phyloP scores from a whole-genome alignment of 2,329 filamentous ascomycete species.

The Lecanosticta acicola region DNA sequence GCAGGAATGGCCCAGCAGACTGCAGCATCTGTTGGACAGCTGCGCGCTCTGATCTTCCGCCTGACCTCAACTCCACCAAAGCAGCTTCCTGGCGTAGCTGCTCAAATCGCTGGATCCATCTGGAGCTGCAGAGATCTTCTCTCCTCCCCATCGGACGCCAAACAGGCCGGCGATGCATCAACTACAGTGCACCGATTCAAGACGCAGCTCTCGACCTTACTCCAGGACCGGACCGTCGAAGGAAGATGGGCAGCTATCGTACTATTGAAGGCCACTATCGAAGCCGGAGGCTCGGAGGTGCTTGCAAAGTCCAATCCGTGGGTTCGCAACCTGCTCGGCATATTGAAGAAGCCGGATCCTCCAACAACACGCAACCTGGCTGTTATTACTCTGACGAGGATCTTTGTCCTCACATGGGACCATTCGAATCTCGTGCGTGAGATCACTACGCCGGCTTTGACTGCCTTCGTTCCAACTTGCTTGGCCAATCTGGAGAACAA shows the following conservation, averaged over 20 bases:
- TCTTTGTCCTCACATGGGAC: slow-evolving; percentile 75
- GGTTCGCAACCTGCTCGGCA: slow-evolving; percentile 67
- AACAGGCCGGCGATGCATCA: slow-evolving; percentile 57
- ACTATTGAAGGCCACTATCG: slow-evolving; percentile 72
- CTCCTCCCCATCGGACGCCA: slow-evolving; percentile 53
- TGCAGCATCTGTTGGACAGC: slow-evolving; percentile 35
- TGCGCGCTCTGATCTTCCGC: slow-evolving; percentile 61
- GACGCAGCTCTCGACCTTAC: slow-evolving; percentile 67
- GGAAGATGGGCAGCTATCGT: slow-evolving; percentile 73
- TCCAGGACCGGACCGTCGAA: slow-evolving; percentile 69
- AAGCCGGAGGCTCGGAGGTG: slow-evolving; percentile 78
- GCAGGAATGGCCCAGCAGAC: slow-evolving; percentile 14
- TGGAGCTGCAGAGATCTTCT: slow-evolving; percentile 54
- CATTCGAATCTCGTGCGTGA: slow-evolving; percentile 80
- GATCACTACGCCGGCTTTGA: slow-evolving; percentile 76
- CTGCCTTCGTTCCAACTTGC: slow-evolving; percentile 67
- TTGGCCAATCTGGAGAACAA: slow-evolving; percentile 54
- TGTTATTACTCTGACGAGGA: slow-evolving; percentile 71
- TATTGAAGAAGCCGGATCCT: slow-evolving; percentile 77
- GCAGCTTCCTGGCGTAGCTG: slow-evolving; percentile 68
- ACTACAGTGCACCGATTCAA: slow-evolving; percentile 77
- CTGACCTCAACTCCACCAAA: slow-evolving; percentile 66
- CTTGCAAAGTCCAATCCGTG: slow-evolving; percentile 68
- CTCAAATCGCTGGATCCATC: slow-evolving; percentile 57
- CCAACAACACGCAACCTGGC: slow-evolving; percentile 68